A percentile compares a stretch with the other conserved stretches of the same genome.
Evolutionary conservation across 1,139 yeast species (phyloP).

Genomic region (Magnusiomyces suaveolens): DNA sequence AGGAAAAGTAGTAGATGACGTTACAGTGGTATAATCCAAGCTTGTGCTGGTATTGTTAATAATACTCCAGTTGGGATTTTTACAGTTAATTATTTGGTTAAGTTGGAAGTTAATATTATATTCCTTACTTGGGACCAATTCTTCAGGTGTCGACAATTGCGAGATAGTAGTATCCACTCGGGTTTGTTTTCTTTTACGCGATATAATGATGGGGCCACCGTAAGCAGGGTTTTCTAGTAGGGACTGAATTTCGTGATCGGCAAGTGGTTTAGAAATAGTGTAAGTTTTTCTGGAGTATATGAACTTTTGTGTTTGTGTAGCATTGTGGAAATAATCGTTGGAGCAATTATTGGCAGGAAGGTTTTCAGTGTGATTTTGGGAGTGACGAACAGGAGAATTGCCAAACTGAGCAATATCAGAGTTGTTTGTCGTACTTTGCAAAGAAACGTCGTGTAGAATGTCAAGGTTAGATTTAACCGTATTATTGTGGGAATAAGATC

Average conservation of each 20-base stretch:
- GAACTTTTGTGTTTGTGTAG: neutral
- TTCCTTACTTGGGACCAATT: neutral
- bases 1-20: neutral
- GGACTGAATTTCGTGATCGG: neutral
- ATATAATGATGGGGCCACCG: slow-evolving; percentile 10
- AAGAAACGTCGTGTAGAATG: neutral
- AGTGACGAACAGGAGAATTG: neutral
- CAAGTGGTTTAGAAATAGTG: slow-evolving; percentile 5
- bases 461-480: neutral
- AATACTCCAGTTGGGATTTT: neutral
- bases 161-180: slow-evolving; percentile 5
- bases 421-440: neutral
- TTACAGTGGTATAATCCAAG: neutral
- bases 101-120: neutral
- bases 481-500: no score
- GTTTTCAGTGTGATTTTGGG: neutral
- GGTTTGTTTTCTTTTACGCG: slow-evolving; percentile 10
- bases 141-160: neutral
- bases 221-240: slow-evolving; percentile 4
- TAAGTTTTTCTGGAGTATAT: slow-evolving; percentile 7
- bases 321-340: no score
- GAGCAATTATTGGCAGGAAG: no score
- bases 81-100: neutral
- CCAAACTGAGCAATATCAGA: neutral
- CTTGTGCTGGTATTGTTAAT: neutral